These are phyloP conservation scores for Penicillium mononematosum DNA, from an alignment of 495 filamentous ascomycete genomes.

Conservation along the genomic window DNA sequence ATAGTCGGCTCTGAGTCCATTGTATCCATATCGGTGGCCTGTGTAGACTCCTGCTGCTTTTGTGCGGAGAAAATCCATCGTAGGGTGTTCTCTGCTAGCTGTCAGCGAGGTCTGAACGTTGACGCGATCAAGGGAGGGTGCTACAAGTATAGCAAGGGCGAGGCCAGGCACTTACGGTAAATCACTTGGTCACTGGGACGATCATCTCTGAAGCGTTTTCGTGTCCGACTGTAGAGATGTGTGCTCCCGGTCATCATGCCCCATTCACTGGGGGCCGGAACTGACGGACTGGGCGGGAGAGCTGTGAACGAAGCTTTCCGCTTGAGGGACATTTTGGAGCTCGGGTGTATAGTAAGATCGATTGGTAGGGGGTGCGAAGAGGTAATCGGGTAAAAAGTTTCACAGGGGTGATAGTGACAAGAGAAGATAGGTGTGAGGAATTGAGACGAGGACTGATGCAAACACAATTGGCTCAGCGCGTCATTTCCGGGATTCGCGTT, in stretches of 20 bases:
- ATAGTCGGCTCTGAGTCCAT: conserved; percentile 28
- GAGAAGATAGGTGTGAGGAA: conserved; percentile 13
- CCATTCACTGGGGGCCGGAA: conserved; percentile 29
- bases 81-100: conserved; percentile 44
- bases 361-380: not conserved
- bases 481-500: conserved; percentile 24
- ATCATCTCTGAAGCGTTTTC: conserved; percentile 52
- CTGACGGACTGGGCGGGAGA: conserved; percentile 31
- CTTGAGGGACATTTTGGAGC: conserved; percentile 45
- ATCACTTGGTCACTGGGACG: conserved; percentile 48
- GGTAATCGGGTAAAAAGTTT: not conserved
- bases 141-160: not conserved
- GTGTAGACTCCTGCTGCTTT: conserved; percentile 27
- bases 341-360: not conserved
- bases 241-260: conserved; percentile 32
- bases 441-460: conserved; percentile 13
- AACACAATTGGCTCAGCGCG: conserved; percentile 24
- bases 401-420: not conserved
- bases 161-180: conserved; percentile 37
- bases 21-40: conserved; percentile 23
- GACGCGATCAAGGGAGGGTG: conserved; percentile 2
- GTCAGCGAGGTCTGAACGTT: conserved; percentile 17
- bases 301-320: conserved; percentile 49
- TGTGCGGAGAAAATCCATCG: conserved; percentile 47
- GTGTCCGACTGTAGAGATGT: conserved; percentile 51